Conservation (phyloP, 768 basidiomycete genomes). For the Zangia roseola region DNA sequence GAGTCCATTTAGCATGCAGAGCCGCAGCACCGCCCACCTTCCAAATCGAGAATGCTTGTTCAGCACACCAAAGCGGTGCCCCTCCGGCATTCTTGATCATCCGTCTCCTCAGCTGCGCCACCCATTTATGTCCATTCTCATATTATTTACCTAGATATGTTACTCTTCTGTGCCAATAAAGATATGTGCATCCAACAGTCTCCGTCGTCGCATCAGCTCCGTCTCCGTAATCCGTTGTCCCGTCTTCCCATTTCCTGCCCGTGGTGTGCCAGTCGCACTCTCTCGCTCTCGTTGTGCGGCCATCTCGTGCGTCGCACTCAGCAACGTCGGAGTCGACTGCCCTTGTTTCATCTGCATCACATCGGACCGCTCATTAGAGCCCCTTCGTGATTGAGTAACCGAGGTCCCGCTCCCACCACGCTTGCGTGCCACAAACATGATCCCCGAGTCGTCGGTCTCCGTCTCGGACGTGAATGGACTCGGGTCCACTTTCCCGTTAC, state of each 20-base stretch:
- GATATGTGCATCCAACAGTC: slow-evolving; percentile 74
- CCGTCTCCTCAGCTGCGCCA: background rate
- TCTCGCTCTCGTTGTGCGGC: slow-evolving; percentile 18
- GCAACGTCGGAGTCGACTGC: slow-evolving; percentile 8
- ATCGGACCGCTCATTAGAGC: slow-evolving; percentile 20
- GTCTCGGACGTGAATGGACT: slow-evolving; percentile 47
- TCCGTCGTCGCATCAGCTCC: slow-evolving; percentile 74
- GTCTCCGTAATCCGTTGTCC: slow-evolving; percentile 75
- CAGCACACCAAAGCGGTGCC: slow-evolving; percentile 24
- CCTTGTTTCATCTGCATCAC: slow-evolving; percentile 19
- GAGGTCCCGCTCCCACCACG: slow-evolving; percentile 33
- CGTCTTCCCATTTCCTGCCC: slow-evolving; percentile 38
- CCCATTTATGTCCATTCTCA: background rate
- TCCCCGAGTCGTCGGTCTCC: slow-evolving; percentile 67
- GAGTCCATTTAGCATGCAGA: slow-evolving; percentile 32
- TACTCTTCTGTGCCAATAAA: slow-evolving; percentile 32
- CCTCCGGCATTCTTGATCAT: slow-evolving; percentile 7
- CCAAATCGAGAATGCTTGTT: slow-evolving; percentile 16
- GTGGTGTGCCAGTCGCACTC: slow-evolving; percentile 29
- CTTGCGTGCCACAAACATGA: slow-evolving; percentile 70
- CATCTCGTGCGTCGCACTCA: slow-evolving; percentile 3
- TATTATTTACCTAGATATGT: too few species aligned
- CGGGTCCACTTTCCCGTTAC: slow-evolving; percentile 12
- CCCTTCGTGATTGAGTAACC: slow-evolving; percentile 16
- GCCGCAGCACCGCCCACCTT: slow-evolving; percentile 34